Percentiles rank a stretch among this genome's conserved stretches.
Evolutionary conservation across 2,329 filamentous ascomycete species (phyloP).

Genomic region (Aspergillus sclerotialis): DNA sequence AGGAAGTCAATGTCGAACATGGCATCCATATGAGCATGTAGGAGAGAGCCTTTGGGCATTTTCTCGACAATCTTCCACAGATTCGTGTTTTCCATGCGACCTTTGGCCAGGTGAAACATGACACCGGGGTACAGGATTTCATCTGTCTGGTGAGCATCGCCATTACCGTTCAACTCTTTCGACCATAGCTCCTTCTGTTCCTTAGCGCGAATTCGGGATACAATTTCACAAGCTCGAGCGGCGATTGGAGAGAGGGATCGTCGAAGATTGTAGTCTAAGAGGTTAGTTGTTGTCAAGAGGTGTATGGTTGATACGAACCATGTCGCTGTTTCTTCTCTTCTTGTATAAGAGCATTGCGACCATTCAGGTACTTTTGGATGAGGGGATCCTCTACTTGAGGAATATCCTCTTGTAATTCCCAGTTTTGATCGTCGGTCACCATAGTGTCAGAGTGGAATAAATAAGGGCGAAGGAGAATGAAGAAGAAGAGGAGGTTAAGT

Average conservation of each 20-base stretch:
- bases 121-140: constrained; percentile 75
- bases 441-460: constrained; percentile 10
- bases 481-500: not conserved
- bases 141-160: constrained; percentile 54
- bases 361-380: constrained; percentile 72
- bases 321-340: constrained; percentile 79
- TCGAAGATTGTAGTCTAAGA: constrained; percentile 24
- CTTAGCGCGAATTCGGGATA: constrained; percentile 68
- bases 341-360: constrained; percentile 66
- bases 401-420: constrained; percentile 37
- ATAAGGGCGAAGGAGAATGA: not conserved
- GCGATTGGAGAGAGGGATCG: constrained; percentile 68
- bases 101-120: constrained; percentile 84
- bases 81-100: constrained; percentile 75
- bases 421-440: constrained; percentile 15
- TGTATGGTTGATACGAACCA: constrained; percentile 46
- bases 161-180: constrained; percentile 62
- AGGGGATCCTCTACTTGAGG: constrained; percentile 60
- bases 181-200: constrained; percentile 76
- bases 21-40: constrained; percentile 80
- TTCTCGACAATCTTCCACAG: constrained; percentile 76
- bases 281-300: constrained; percentile 2
- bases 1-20: constrained; percentile 85
- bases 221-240: constrained; percentile 68
- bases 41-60: constrained; percentile 72